Evolutionary conservation across 306 rosid genomes (phyloP).

Genomic region (Quercus wislizeni): DNA sequence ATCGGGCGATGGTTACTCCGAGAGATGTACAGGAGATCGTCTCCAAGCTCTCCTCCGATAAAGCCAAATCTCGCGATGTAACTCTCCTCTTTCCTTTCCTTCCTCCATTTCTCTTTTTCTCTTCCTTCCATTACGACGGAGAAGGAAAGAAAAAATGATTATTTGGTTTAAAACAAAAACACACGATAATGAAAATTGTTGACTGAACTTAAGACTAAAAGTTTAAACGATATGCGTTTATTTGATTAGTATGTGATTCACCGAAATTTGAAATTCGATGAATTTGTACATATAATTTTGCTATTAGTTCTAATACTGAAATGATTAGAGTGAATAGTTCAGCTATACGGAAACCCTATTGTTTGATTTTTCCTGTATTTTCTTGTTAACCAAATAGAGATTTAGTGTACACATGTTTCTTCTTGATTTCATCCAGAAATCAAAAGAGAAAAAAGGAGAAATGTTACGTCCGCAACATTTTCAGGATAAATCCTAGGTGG

Average conservation of each 20-base stretch:
- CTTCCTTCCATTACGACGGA: not conserved
- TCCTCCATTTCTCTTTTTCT: not conserved
- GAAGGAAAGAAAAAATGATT: not conserved
- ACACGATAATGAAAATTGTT: slow-evolving; percentile 3
- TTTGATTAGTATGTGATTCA: not conserved
- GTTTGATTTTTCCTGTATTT: not conserved
- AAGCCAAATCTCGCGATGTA: slow-evolving; percentile 88
- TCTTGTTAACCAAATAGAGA: not conserved
- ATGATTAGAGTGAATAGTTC: not conserved
- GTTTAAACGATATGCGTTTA: not conserved
- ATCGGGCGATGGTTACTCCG: slow-evolving; percentile 48
- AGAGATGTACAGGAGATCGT: slow-evolving; percentile 77
- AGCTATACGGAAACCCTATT: not conserved
- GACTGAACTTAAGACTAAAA: not conserved
- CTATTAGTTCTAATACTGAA: not conserved
- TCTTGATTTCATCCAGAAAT: not conserved
- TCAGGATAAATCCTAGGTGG: no score
- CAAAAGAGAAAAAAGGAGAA: not conserved
- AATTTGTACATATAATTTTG: not conserved
- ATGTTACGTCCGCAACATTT: fast-evolving
- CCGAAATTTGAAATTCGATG: not conserved
- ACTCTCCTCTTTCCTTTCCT: slow-evolving; percentile 9
- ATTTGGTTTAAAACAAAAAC: not conserved
- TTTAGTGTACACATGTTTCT: not conserved
- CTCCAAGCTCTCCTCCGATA: slow-evolving; percentile 76